Base-by-base conservation (phyloP, 2,329 filamentous ascomycete genomes). In the Stachybotrys elegans region DNA sequence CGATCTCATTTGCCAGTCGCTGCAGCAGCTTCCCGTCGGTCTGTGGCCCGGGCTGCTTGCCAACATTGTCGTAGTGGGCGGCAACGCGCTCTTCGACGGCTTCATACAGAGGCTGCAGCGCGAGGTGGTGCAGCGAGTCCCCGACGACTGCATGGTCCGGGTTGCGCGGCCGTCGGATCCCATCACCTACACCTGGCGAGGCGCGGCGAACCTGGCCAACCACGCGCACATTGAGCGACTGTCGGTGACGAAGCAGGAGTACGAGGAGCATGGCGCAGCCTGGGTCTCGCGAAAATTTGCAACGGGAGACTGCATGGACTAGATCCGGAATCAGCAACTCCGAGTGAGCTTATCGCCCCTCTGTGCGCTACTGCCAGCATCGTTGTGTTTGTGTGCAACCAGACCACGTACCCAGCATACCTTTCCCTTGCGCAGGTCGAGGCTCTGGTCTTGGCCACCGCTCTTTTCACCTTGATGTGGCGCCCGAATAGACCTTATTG, bases 51-150 rank as follows among this genome's bases (percentile, higher is more conserved):
- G 83, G 0, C 77, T 96, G 52, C 67, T 97, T 38, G 85, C 88
- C 29, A 98, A 97, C 53, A 79, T 97, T 4, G 69, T 96, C 3
- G 84, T 95, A 0, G 88, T 96, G 0, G 93, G 93, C 2, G 93
- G 93, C 4, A 95, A 88, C 58, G 78, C 86, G 0, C 72, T 85
- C 16, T 82, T 96, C 21, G 76, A 84, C 2, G 91, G 91, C 0
- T 92, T 98, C 51, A 78, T 90, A 51, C 80, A 88, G 58, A 78
- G 93, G 44, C 62, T 98, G 53, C 83, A 88, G 61, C 72, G 75
- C 23, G 90, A 94, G 56, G 69, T 95, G 8, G 76, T 87, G 43
- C 76, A 79, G 53, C 73, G 84, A 12, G 79, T 86, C 4, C 86
- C 86, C 0, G 81, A 86, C 34, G 87, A 92, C 50, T 93, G 89